Evolutionary conservation across 345 rosid genomes (phyloP), one percentile per base, ranked within the genome.

Genomic region (Durio zibethinus): DNA sequence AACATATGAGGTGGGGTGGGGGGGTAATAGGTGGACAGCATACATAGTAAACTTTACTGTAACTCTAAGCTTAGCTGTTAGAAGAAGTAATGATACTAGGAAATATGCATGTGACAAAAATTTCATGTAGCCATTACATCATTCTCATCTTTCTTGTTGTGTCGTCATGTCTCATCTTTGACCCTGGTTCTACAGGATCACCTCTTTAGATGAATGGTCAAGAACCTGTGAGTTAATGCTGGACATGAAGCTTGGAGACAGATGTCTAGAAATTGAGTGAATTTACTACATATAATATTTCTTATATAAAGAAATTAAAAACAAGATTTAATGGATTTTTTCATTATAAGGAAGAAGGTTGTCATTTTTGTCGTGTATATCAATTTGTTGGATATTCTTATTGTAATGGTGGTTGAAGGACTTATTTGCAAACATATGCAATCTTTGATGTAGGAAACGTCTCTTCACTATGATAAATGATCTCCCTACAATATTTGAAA

Each of bases 391-490:
- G 68, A 42, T 42, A 5, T n/a, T 4, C 20, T 40, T 12, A 21
- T 42, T 66, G 4, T 35, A 35, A 33, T 38, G 60, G 27, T 56
- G 45, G 4, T 53, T 72, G 33, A 72, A 53, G 60, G 76, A 23
- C 47, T 57, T n/a, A 12, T 56, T 33, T 54, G 18, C 35, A 12
- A 54, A n/a, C 18, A 7, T 52, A 45, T 45, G 75, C 74, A 40
- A 43, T 70, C 21, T 68, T 50, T 47, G 54, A 60, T 84, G 78
- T 89, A 93, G 98, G 88, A 90, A 89, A 78, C 89, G 85, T 42
- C 87, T 93, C 65, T 89, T 91, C 78, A 82, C 57, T 68, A 88
- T 89, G 93, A 87, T 93, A 40, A 91, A 91, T 74, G 93, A 91
- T 21, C 80, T 89, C 45, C 94, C 91, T 35, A 91, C 97, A 47